Base-by-base conservation (phyloP, 306 rosid species). In the Vicia sativa region DNA sequence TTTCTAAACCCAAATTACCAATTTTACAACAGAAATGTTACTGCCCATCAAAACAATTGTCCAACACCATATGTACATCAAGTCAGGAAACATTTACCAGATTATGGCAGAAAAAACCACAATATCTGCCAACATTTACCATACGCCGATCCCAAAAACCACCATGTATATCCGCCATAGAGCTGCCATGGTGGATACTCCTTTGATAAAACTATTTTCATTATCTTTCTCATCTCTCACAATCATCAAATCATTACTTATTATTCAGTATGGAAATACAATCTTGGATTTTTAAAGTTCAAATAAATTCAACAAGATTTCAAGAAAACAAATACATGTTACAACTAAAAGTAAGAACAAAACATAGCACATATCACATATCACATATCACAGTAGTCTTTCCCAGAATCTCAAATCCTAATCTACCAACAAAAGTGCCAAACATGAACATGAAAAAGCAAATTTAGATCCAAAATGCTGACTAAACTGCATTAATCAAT, bases 401-500 rank as follows among this genome's bases (percentile, higher is more conserved):
- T n/a, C 18, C 11, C 59, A 25, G 8, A 62, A 39, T 62, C 16
- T 72, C 45, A 26, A 4, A 63, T 16, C 71, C 39, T 7, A 37
- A 59, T 15, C 8, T 25, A 14, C 62, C 16, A 60, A 43, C 28
- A 12, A n/a, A n/a, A 66, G 46, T 5, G 29, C 67, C 19, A 25
- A 46, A 45, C 12, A 34, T 6, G 6, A 71, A n/a, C n/a, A n/a
- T n/a, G n/a, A n/a, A n/a, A 66, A 59, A 41, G 58, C 55, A 34
- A 21, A 43, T 56, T 23, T 26, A 67, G 68, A 67, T 67, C 55
- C 44, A 65, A 80, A 67, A 12, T 25, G 41, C 11, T 25, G 11
- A 73, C 77, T 81, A 81, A 57, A 21, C 71, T 69, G 65, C 77
- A 73, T 55, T 13, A 55, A 21, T 21, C 11, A 21, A 23, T 52